Evolutionary conservation across 2,329 filamentous ascomycete genomes (phyloP).

Genomic region (Celoporthe dispersa): DNA sequence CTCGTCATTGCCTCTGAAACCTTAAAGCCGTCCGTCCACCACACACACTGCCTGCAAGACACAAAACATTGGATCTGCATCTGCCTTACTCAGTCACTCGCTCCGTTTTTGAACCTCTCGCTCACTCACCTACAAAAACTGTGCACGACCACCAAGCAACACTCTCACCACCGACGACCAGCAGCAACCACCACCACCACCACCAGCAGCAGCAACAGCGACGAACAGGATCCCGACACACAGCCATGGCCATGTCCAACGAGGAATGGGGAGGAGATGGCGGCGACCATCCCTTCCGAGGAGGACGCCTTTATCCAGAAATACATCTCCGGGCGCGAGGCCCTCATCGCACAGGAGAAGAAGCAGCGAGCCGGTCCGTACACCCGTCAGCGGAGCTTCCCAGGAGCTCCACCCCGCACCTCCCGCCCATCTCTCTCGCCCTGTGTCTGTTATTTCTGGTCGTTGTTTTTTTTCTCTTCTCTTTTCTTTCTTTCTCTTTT

Average conservation of each 20-base stretch:
- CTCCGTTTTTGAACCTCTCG: neutral
- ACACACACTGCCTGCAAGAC: too few species aligned
- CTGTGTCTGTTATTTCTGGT: too few species aligned
- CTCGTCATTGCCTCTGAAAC: neutral
- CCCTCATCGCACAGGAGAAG: conserved; percentile 80
- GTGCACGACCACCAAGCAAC: too few species aligned
- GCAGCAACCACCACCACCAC: neutral
- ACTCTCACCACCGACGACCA: too few species aligned
- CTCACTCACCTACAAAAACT: too few species aligned
- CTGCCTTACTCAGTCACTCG: neutral
- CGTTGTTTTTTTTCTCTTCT: too few species aligned
- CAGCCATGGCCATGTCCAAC: conserved; percentile 49
- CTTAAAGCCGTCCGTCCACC: neutral
- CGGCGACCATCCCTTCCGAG: conserved; percentile 57
- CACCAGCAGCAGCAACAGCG: neutral
- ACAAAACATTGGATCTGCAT: too few species aligned
- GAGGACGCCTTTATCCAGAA: conserved; percentile 80
- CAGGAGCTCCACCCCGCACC: neutral
- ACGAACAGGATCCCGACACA: neutral
- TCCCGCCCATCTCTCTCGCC: too few species aligned
- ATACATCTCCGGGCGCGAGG: conserved; percentile 76
- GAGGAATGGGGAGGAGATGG: conserved; percentile 64
- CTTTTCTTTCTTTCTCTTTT: too few species aligned
- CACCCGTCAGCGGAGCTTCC: too few species aligned
- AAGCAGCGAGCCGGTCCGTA: conserved; percentile 68